These are phyloP conservation scores for Salix dunnii DNA, from an alignment of 345 rosid species.

Conservation along the genomic window DNA sequence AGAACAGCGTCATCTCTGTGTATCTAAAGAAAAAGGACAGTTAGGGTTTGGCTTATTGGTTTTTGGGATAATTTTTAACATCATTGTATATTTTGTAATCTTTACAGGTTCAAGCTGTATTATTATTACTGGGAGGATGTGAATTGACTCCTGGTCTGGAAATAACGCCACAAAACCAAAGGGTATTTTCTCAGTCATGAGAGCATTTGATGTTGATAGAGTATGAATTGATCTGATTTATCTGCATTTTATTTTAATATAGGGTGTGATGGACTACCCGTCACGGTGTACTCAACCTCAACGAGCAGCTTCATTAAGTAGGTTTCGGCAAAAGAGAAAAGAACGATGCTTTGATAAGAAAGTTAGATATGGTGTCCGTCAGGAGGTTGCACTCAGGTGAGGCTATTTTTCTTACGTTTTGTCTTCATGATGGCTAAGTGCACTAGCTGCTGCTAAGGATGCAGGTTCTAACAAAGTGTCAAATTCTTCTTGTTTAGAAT, in stretches of 20 bases:
- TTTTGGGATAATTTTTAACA: not conserved
- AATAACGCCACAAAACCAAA: constrained; percentile 47
- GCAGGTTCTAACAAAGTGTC: not conserved
- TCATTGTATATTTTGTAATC: not conserved
- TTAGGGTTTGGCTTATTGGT: not conserved
- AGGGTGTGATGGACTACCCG: constrained; percentile 59
- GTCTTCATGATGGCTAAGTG: not conserved
- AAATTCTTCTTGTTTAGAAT: not conserved
- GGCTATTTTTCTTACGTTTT: constrained; percentile 6
- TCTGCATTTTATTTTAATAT: constrained; percentile 4
- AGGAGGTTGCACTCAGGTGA: constrained; percentile 93
- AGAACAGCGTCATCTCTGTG: not conserved
- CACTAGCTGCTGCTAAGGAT: not conserved
- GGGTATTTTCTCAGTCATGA: constrained; percentile 33
- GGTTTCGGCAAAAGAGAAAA: constrained; percentile 91
- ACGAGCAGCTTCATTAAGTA: constrained; percentile 77
- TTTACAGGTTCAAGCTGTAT: constrained; percentile 70
- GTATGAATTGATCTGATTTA: not conserved
- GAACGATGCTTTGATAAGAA: constrained; percentile 91
- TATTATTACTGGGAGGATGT: constrained; percentile 69
- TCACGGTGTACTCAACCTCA: constrained; percentile 70
- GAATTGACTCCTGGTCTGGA: constrained; percentile 71
- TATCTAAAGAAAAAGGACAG: not conserved
- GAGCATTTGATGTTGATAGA: not conserved
- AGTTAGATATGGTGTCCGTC: constrained; percentile 91